A percentile compares a stretch with the other conserved stretches of the same genome.
These are phyloP conservation scores for Ceratocystis alfenasii DNA, from an alignment of 2,329 filamentous ascomycete species.

Conservation along the genomic window DNA sequence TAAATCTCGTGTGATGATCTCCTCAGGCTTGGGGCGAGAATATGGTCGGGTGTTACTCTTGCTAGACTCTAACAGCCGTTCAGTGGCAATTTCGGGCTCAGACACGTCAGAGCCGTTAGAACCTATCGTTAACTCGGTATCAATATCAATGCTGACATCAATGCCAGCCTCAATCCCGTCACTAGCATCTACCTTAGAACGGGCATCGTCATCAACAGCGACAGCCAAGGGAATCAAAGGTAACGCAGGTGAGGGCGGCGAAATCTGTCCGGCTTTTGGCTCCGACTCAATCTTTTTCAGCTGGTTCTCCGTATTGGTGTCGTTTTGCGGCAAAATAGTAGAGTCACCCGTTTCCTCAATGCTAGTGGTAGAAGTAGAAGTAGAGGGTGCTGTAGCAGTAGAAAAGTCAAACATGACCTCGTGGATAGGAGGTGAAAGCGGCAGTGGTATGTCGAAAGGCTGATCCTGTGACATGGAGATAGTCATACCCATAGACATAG, in stretches of 20 bases:
- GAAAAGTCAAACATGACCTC: slow-evolving; percentile 20
- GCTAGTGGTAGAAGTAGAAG: slow-evolving; percentile 20
- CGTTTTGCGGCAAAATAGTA: slow-evolving; percentile 12
- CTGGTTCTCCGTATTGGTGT: neutral
- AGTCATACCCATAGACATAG: slow-evolving; percentile 13
- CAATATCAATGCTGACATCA: neutral
- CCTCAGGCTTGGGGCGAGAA: neutral
- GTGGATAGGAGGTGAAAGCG: slow-evolving; percentile 16
- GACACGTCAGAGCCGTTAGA: neutral
- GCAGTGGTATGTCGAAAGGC: slow-evolving; percentile 5
- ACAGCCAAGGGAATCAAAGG: neutral
- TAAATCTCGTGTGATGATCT: neutral
- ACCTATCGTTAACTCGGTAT: neutral
- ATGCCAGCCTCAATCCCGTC: too few relatives aligned
- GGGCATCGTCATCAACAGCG: too few relatives aligned
- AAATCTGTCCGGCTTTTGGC: neutral
- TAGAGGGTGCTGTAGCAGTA: neutral
- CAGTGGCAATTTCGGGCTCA: neutral
- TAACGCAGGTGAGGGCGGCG: neutral
- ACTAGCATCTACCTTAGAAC: too few relatives aligned
- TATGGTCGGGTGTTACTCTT: neutral
- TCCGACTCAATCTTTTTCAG: neutral
- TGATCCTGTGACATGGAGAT: slow-evolving; percentile 12
- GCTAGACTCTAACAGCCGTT: neutral
- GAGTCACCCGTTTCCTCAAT: slow-evolving; percentile 6